These are phyloP conservation scores for Saccharomyces hybrid DNA, from an alignment of 1,139 yeast species.

Conservation along the genomic window DNA sequence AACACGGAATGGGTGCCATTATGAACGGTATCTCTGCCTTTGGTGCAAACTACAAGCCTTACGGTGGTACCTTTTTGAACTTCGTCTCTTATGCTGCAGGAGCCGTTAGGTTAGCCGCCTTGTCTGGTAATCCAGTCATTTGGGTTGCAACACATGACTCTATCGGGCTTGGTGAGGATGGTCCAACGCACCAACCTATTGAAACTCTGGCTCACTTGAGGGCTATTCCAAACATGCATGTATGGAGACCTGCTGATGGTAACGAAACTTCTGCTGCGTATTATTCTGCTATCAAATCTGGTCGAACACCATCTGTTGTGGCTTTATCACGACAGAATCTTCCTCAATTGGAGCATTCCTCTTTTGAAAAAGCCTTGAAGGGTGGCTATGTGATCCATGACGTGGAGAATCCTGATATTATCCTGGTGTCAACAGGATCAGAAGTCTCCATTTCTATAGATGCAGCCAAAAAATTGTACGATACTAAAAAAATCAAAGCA, in stretches of 20 bases:
- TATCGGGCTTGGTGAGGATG: slow-evolving; percentile 98
- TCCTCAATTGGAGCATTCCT: slow-evolving; percentile 91
- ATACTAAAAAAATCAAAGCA: slow-evolving; percentile 56
- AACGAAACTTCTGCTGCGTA: slow-evolving; percentile 97
- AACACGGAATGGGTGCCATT: slow-evolving; percentile 99
- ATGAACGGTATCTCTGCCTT: slow-evolving; percentile 95
- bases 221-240: slow-evolving; percentile 88
- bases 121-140: slow-evolving; percentile 86
- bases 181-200: slow-evolving; percentile 99
- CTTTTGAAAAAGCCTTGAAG: slow-evolving; percentile 83
- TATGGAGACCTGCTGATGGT: slow-evolving; percentile 99
- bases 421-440: slow-evolving; percentile 88
- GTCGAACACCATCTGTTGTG: slow-evolving; percentile 75
- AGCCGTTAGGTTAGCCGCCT: slow-evolving; percentile 91
- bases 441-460: slow-evolving; percentile 82
- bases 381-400: slow-evolving; percentile 85
- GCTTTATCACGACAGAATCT: slow-evolving; percentile 95
- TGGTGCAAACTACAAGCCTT: slow-evolving; percentile 86
- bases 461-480: slow-evolving; percentile 62
- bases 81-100: slow-evolving; percentile 97
- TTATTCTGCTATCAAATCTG: slow-evolving; percentile 63
- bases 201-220: slow-evolving; percentile 97
- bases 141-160: slow-evolving; percentile 99
- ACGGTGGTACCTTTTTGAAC: slow-evolving; percentile 97
- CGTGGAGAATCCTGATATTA: slow-evolving; percentile 60